These are phyloP conservation scores for Mycena leptocephala DNA, from an alignment of 768 basidiomycete species.

Conservation along the genomic window DNA sequence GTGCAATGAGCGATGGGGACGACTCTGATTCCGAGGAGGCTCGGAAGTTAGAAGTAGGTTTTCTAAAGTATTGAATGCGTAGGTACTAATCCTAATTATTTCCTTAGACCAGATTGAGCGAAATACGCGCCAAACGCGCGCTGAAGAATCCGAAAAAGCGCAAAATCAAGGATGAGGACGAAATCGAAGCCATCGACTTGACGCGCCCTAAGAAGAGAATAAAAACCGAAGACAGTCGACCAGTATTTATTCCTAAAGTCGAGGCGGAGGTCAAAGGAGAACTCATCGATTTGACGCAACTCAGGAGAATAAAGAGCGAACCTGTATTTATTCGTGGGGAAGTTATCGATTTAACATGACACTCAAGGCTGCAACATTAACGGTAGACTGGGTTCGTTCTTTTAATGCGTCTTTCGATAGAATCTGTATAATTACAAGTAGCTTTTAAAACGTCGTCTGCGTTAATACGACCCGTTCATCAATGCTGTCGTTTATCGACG, in stretches of 20 bases:
- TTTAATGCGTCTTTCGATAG: too few species aligned
- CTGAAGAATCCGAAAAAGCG: slow-evolving; percentile 33
- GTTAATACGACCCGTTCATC: too few species aligned
- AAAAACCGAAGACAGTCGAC: slow-evolving; percentile 23
- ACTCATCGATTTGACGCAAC: slow-evolving; percentile 15
- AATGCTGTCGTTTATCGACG: too few species aligned
- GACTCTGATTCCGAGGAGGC: slow-evolving; percentile 26
- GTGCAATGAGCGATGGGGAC: slow-evolving; percentile 7
- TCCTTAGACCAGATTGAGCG: slow-evolving; percentile 2
- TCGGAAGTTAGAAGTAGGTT: slow-evolving; percentile 7
- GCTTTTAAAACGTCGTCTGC: too few species aligned
- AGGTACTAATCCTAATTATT: background rate
- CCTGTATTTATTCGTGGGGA: slow-evolving; percentile 29
- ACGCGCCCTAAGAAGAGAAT: slow-evolving; percentile 30
- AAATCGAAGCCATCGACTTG: background rate
- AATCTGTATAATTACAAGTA: too few species aligned
- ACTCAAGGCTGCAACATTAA: background rate
- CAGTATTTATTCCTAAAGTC: slow-evolving; percentile 4
- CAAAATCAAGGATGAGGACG: slow-evolving; percentile 14
- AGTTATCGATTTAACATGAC: slow-evolving; percentile 41
- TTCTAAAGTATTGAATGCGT: too few species aligned
- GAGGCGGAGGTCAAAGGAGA: background rate
- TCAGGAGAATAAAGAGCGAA: slow-evolving; percentile 35
- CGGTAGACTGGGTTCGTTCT: too few species aligned
- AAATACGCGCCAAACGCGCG: slow-evolving; percentile 29